A percentile compares a stretch with the other conserved stretches of the same genome.
These are phyloP conservation scores for Brasilioporus rufonigricans DNA, from an alignment of 768 basidiomycete species.

Conservation along the genomic window DNA sequence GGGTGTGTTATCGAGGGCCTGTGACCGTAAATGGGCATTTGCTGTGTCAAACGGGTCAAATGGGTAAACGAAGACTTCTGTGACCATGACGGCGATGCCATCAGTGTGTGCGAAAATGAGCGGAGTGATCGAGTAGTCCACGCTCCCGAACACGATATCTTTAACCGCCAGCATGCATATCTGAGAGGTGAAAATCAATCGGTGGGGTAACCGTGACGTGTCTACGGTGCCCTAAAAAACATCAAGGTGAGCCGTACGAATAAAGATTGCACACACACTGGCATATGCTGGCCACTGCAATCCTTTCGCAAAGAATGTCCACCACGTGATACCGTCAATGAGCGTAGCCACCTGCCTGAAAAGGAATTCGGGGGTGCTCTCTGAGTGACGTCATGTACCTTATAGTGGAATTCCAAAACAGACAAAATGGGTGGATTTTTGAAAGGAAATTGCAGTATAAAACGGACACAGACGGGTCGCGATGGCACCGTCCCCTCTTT, in stretches of 20 bases:
- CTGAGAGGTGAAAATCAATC: background rate
- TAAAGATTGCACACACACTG: no score
- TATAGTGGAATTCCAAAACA: conserved; percentile 18
- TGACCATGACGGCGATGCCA: conserved; percentile 71
- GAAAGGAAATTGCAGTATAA: conserved; percentile 19
- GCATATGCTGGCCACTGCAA: no score
- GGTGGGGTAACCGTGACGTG: background rate
- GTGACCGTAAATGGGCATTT: conserved; percentile 87
- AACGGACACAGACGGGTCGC: conserved; percentile 6
- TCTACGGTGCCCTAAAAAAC: no score
- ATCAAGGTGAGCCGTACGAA: no score
- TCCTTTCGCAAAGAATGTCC: background rate
- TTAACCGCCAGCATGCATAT: conserved; percentile 33
- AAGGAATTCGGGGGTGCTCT: conserved; percentile 7
- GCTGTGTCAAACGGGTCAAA: conserved; percentile 96
- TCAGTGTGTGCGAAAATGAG: conserved; percentile 4
- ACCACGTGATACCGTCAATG: background rate
- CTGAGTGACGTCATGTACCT: conserved; percentile 28
- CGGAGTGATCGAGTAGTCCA: conserved; percentile 24
- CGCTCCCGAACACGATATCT: conserved; percentile 50
- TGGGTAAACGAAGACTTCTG: conserved; percentile 89
- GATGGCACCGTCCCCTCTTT: conserved; percentile 1
- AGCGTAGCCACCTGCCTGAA: background rate
- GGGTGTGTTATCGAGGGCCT: conserved; percentile 66
- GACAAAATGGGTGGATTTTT: conserved; percentile 3